Conservation (phyloP, 2,329 filamentous ascomycete genomes). For the Pseudogymnoascus sp. region DNA sequence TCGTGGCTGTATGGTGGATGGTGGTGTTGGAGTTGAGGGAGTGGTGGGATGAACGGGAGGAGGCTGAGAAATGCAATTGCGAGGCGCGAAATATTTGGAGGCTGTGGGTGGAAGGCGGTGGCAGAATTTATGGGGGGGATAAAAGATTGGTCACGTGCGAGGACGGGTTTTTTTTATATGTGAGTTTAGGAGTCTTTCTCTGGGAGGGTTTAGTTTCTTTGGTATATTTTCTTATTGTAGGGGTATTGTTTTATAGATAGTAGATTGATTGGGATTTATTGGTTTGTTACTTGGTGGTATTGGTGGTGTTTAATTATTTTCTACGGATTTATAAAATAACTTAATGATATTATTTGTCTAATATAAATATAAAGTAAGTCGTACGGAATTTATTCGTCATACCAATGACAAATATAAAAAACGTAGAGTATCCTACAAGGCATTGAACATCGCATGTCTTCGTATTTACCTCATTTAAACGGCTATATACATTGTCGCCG, state of each 20-base stretch:
- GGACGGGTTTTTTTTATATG: not conserved
- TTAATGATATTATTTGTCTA: not conserved
- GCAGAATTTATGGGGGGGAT: conserved; percentile 6
- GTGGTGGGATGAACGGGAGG: not conserved
- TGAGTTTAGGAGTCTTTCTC: not conserved
- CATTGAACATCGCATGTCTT: not conserved
- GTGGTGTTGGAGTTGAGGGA: not conserved
- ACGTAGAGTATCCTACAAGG: not conserved
- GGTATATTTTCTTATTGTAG: not conserved
- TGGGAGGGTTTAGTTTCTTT: not conserved
- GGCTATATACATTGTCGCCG: not conserved
- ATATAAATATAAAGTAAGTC: not conserved
- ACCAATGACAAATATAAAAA: not conserved
- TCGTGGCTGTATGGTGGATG: not conserved
- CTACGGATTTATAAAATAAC: not conserved
- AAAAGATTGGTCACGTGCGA: not conserved
- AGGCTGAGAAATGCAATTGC: not conserved
- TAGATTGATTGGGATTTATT: no score
- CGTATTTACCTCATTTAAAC: not conserved
- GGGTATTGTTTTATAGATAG: not conserved
- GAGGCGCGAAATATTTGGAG: not conserved
- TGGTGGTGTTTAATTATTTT: not conserved
- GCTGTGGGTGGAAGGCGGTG: conserved; percentile 3
- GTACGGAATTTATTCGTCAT: not conserved
- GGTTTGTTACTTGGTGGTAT: not conserved